phyloP scores from a whole-genome alignment of 148 eudicot species.

The Drosera capensis region DNA sequence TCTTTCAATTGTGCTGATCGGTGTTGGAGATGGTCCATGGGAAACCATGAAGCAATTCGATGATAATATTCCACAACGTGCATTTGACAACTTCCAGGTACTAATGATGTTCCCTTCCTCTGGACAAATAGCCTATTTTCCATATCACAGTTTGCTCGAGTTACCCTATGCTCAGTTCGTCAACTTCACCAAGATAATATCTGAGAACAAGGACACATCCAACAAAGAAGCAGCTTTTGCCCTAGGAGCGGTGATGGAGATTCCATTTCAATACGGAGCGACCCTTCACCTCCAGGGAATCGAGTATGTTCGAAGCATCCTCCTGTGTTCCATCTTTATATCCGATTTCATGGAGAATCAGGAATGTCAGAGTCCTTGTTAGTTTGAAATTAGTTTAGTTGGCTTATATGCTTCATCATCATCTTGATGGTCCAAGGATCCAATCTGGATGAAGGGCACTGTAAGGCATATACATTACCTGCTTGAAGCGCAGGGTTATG shows the following conservation, averaged over 20 bases:
- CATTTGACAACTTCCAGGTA: conserved; percentile 87
- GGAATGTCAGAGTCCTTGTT: no score
- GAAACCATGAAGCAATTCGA: conserved; percentile 70
- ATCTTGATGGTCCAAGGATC: no score
- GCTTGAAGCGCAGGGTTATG: no score
- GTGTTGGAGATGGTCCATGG: conserved; percentile 93
- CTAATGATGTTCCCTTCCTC: background rate
- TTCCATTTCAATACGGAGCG: conserved; percentile 66
- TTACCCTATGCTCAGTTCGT: conserved; percentile 37
- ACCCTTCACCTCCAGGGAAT: conserved; percentile 28
- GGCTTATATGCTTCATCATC: no score
- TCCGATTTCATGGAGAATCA: background rate
- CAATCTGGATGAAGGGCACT: no score
- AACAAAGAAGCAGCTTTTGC: conserved; percentile 76
- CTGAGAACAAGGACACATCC: conserved; percentile 29
- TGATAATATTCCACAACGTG: conserved; percentile 63
- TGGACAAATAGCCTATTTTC: background rate
- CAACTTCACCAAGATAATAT: conserved; percentile 64
- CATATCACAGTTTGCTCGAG: background rate
- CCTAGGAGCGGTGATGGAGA: conserved; percentile 78
- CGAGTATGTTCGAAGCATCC: conserved; percentile 17
- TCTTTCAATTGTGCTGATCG: conserved; percentile 64
- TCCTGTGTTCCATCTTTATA: background rate
- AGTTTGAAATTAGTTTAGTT: no score
- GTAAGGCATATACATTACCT: no score